phyloP scores from a whole-genome alignment of 2,329 filamentous ascomycete species.

The Drechslerella coelobrocha region DNA sequence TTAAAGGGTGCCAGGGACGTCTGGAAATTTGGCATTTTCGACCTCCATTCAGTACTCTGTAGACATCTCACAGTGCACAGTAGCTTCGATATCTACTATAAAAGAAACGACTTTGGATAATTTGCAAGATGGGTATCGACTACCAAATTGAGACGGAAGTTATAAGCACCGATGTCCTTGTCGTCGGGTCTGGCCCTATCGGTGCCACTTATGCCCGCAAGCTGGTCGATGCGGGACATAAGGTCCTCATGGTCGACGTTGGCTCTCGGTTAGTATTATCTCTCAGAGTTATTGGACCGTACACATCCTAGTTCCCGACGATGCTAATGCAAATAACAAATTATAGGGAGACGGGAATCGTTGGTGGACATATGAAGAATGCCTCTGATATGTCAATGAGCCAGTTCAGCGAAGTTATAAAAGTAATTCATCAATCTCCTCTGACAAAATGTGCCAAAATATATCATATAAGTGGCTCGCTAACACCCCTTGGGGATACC shows the following conservation, averaged over 20 bases:
- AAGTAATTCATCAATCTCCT: conserved; percentile 17
- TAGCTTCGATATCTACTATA: too few species aligned
- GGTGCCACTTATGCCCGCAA: conserved; percentile 53
- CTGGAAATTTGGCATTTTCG: too few species aligned
- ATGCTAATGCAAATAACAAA: conserved; percentile 17
- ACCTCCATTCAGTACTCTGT: too few species aligned
- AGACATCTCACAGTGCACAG: too few species aligned
- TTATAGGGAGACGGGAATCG: conserved; percentile 46
- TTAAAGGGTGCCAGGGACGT: too few species aligned
- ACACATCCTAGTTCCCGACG: too few species aligned
- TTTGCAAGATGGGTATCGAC: conserved; percentile 38
- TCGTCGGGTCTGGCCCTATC: conserved; percentile 54
- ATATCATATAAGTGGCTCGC: too few species aligned
- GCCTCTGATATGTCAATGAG: conserved; percentile 18
- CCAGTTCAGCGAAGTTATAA: conserved; percentile 25
- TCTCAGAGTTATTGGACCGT: too few species aligned
- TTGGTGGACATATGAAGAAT: conserved; percentile 55
- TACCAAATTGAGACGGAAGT: conserved; percentile 14
- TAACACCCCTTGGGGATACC: too few species aligned
- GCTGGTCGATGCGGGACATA: conserved; percentile 45
- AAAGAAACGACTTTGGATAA: too few species aligned
- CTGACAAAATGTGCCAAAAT: neutral
- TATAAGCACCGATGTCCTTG: conserved; percentile 45
- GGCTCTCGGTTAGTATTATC: conserved; percentile 51
- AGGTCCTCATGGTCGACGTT: conserved; percentile 54